These are phyloP conservation scores for Cotoneaster glaucophyllus DNA, from an alignment of 306 rosid species.

Conservation along the genomic window DNA sequence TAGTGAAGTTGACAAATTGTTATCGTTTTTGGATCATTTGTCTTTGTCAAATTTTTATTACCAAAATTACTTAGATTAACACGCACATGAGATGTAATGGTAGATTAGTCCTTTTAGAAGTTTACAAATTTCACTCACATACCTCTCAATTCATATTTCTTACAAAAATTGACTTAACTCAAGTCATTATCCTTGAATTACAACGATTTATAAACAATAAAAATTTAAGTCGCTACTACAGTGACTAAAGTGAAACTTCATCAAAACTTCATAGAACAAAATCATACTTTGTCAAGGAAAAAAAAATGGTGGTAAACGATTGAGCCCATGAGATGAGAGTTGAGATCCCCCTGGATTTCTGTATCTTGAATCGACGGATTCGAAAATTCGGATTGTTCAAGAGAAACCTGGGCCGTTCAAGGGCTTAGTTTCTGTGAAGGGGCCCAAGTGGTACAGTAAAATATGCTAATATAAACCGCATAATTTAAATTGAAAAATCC, in stretches of 20 bases:
- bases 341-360: accelerated
- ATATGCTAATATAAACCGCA: too few species aligned
- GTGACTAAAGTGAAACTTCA: neutral
- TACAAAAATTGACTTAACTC: neutral
- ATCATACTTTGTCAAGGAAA: neutral
- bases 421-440: too few species aligned
- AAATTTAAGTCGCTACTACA: neutral
- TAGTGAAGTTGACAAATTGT: too few species aligned
- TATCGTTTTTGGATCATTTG: neutral
- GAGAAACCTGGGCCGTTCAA: too few species aligned
- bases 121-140: neutral
- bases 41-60: too few species aligned
- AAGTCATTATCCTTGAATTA: neutral
- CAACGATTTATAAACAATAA: neutral
- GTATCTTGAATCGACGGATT: too few species aligned
- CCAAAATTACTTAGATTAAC: too few species aligned
- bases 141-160: neutral
- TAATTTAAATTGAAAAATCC: too few species aligned
- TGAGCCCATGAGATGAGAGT: neutral
- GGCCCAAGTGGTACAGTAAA: accelerated
- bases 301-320: neutral
- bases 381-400: too few species aligned
- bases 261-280: neutral
- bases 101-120: too few species aligned
- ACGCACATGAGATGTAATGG: too few species aligned